A percentile compares a stretch with the other conserved stretches of the same genome.
These are phyloP conservation scores for Venturia asperata DNA, from an alignment of 2,329 filamentous ascomycete species.

Conservation along the genomic window DNA sequence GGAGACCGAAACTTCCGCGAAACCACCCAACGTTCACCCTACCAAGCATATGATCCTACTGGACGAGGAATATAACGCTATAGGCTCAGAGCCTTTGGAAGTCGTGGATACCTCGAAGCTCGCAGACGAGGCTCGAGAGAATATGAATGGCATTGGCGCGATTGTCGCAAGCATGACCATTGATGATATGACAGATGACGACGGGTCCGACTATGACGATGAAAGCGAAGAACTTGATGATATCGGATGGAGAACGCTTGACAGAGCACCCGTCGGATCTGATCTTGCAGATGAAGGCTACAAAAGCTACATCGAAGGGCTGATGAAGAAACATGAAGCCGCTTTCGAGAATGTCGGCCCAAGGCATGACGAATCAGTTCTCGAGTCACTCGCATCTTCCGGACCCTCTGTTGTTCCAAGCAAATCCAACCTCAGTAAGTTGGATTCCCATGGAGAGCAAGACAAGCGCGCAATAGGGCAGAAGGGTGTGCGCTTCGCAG, in stretches of 20 bases:
- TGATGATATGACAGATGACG: slow-evolving; percentile 52
- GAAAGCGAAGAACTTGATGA: slow-evolving; percentile 37
- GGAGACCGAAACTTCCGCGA: not conserved
- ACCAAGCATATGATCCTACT: slow-evolving; percentile 17
- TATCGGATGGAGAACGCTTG: slow-evolving; percentile 31
- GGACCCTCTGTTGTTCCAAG: not conserved
- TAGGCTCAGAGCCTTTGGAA: slow-evolving; percentile 17
- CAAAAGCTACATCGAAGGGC: slow-evolving; percentile 50
- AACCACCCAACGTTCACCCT: slow-evolving; percentile 12
- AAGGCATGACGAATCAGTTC: slow-evolving; percentile 3
- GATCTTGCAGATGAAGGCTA: slow-evolving; percentile 38
- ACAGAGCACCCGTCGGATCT: slow-evolving; percentile 8
- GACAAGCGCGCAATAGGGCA: slow-evolving; percentile 23
- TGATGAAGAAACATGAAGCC: slow-evolving; percentile 18
- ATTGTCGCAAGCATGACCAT: slow-evolving; percentile 89
- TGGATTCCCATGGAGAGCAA: not conserved
- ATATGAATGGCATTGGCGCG: slow-evolving; percentile 72
- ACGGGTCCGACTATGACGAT: slow-evolving; percentile 46
- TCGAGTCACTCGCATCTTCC: not conserved
- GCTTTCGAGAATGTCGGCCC: slow-evolving; percentile 19
- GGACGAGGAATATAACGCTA: slow-evolving; percentile 15
- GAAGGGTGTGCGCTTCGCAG: slow-evolving; percentile 78
- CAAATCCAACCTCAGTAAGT: not conserved
- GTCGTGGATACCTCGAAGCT: slow-evolving; percentile 6
- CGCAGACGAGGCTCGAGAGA: slow-evolving; percentile 16